phyloP scores from a whole-genome alignment of 306 rosid genomes.

The Prunus mume region DNA sequence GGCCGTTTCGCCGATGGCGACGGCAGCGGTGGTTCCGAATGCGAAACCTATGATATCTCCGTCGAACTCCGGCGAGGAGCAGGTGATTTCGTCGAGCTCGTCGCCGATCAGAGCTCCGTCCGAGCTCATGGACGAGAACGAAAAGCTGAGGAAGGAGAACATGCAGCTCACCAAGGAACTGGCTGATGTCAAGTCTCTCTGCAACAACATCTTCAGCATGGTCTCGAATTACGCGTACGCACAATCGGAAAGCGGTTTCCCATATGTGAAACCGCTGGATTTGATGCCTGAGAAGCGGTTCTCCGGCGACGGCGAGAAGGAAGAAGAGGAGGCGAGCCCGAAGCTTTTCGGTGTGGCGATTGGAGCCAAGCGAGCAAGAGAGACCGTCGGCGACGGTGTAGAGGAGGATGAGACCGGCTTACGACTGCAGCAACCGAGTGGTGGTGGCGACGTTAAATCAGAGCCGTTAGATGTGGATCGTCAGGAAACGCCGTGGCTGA shows the following conservation, averaged over 20 bases:
- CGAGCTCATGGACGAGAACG: constrained; percentile 78
- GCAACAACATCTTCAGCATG: constrained; percentile 63
- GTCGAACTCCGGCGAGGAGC: constrained; percentile 70
- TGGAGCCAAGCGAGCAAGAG: constrained; percentile 64
- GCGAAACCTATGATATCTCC: constrained; percentile 47
- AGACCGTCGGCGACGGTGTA: neutral
- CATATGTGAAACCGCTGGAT: constrained; percentile 46
- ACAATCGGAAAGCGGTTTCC: constrained; percentile 33
- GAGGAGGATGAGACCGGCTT: constrained; percentile 44
- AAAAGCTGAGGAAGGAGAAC: constrained; percentile 72
- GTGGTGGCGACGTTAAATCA: constrained; percentile 38
- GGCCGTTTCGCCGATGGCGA: neutral
- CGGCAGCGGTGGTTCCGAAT: constrained; percentile 21
- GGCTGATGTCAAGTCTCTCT: constrained; percentile 67
- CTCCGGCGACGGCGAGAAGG: constrained; percentile 14
- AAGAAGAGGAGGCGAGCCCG: constrained; percentile 31
- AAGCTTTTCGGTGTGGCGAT: constrained; percentile 69
- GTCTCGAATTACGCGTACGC: constrained; percentile 53
- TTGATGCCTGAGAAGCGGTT: constrained; percentile 48
- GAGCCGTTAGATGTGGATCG: constrained; percentile 52
- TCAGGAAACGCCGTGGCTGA: constrained; percentile 52
- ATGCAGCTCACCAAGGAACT: constrained; percentile 60
- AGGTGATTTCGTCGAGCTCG: constrained; percentile 56
- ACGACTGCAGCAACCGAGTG: constrained; percentile 38
- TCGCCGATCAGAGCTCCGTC: constrained; percentile 56